Base-by-base conservation (phyloP, 495 filamentous ascomycete species). In the Pyrenula aspistea region DNA sequence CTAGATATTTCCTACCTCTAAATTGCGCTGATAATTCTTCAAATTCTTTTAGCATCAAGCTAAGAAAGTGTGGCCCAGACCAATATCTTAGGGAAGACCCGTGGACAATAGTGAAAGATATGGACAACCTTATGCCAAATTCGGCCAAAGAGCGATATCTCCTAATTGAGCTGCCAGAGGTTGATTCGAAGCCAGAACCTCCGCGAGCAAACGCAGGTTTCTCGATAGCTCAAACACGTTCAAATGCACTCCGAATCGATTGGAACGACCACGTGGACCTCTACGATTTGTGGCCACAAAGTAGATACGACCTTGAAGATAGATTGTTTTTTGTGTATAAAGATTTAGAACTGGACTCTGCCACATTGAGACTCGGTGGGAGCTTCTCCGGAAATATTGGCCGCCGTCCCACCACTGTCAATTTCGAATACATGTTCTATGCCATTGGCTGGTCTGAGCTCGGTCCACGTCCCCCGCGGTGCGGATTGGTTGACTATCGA, bases 181-280 rank as follows among this genome's bases (percentile, higher is more conserved):
- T 52, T 20, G 50, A 52, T 52, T 52, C 50, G 8, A 24, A 52
- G 4, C 50, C 8, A 52, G n/a, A 52, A 19, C 8, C 50, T 52
- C 19, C 50, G 50, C 50, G 50, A 20, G 10, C 50, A 52, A 52
- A 24, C 19, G 50, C 19, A 52, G 50, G 50, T 52, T 52, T 24
- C 50, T 52, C 50, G 50, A 52, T 52, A 52, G 50, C 50, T 52
- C 50, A 52, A 52, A 52, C 50, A 24, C 50, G 50, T 19, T 52
- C 50, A 20, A 8, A 52, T 19, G 50, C 20, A 52, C 50, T 52
- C 50, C 50, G 20, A 52, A 52, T 52, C 50, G 8, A 52, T 8
- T 19, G 8, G 20, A 8, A 8, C 8, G 8, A 10, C 50, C 19
- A 52, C 20, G 20, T 52, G 8, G 50, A 52, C 50, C 8, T 52